Percentiles rank a stretch among this genome's conserved stretches.
Evolutionary conservation across 2,329 filamentous ascomycete genomes (phyloP).

Genomic region (Teratosphaeria zuluensis): DNA sequence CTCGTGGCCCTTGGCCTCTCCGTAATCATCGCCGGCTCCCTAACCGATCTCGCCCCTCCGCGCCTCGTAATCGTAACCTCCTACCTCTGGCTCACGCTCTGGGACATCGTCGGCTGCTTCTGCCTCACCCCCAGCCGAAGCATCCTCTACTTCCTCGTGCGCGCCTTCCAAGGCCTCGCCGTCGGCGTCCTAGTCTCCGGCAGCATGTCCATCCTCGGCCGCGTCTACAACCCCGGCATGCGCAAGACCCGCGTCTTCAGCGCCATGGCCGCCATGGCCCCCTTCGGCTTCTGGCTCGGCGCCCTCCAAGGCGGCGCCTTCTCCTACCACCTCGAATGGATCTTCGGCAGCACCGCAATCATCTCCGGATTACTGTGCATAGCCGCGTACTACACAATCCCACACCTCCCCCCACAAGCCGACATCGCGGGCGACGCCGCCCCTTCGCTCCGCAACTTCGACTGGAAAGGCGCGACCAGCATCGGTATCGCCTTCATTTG

Average conservation of each 20-base stretch:
- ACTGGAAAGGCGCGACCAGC: slow-evolving; percentile 24
- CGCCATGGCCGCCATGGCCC: slow-evolving; percentile 28
- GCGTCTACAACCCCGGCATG: slow-evolving; percentile 30
- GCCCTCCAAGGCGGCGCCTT: slow-evolving; percentile 34
- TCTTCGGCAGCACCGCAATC: slow-evolving; percentile 36
- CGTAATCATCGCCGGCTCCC: slow-evolving; percentile 30
- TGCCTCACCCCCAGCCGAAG: slow-evolving; percentile 27
- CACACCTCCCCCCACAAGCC: slow-evolving; percentile 25
- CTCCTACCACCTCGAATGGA: slow-evolving; percentile 31
- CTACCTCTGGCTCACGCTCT: slow-evolving; percentile 33
- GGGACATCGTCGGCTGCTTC: slow-evolving; percentile 32
- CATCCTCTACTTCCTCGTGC: slow-evolving; percentile 28
- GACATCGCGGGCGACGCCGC: slow-evolving; percentile 16
- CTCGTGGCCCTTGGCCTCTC: slow-evolving; percentile 34
- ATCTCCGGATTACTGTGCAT: slow-evolving; percentile 28
- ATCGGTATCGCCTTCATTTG: slow-evolving; percentile 24
- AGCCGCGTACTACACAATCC: slow-evolving; percentile 33
- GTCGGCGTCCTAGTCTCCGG: slow-evolving; percentile 28
- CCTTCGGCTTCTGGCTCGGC: slow-evolving; percentile 29
- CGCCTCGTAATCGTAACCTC: slow-evolving; percentile 34
- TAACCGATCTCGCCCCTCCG: slow-evolving; percentile 34
- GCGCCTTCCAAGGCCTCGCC: slow-evolving; percentile 30
- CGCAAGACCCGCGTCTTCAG: slow-evolving; percentile 30
- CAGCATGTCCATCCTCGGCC: slow-evolving; percentile 28
- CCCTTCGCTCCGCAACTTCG: slow-evolving; percentile 16